phyloP scores from a whole-genome alignment of 352 stramenopile genomes.

The Detonula confervacea region DNA sequence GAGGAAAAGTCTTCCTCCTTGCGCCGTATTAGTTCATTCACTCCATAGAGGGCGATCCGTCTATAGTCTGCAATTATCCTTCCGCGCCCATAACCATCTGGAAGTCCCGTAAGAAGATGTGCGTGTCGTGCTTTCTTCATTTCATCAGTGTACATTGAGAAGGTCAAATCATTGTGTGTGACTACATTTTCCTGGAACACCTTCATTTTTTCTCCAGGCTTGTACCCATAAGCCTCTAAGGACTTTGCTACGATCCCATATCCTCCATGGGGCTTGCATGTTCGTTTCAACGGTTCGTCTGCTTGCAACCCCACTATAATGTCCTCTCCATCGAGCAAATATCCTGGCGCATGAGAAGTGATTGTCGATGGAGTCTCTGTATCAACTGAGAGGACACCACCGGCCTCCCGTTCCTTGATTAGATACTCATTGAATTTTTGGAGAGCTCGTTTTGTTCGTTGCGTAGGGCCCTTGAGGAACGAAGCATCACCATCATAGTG shows the following conservation, averaged over 20 bases:
- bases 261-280: conserved; percentile 68
- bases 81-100: conserved; percentile 73
- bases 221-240: conserved; percentile 68
- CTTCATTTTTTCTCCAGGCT: conserved; percentile 63
- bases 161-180: conserved; percentile 75
- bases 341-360: conserved; percentile 66
- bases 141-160: conserved; percentile 67
- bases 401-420: conserved; percentile 55
- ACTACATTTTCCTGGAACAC: conserved; percentile 50
- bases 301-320: conserved; percentile 70
- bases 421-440: conserved; percentile 56
- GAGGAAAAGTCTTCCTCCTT: conserved; percentile 65
- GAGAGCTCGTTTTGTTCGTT: conserved; percentile 55
- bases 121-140: conserved; percentile 65
- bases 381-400: conserved; percentile 63
- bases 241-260: conserved; percentile 62
- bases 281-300: conserved; percentile 60
- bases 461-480: conserved; percentile 55
- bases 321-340: conserved; percentile 70
- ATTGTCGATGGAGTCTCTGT: conserved; percentile 65
- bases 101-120: conserved; percentile 70
- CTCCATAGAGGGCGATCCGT: conserved; percentile 69
- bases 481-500: conserved; percentile 57
- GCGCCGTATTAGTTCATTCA: conserved; percentile 66
- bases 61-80: conserved; percentile 75